phyloP scores from a whole-genome alignment of 2,329 filamentous ascomycete species.

The Nannizziopsis barbatae region DNA sequence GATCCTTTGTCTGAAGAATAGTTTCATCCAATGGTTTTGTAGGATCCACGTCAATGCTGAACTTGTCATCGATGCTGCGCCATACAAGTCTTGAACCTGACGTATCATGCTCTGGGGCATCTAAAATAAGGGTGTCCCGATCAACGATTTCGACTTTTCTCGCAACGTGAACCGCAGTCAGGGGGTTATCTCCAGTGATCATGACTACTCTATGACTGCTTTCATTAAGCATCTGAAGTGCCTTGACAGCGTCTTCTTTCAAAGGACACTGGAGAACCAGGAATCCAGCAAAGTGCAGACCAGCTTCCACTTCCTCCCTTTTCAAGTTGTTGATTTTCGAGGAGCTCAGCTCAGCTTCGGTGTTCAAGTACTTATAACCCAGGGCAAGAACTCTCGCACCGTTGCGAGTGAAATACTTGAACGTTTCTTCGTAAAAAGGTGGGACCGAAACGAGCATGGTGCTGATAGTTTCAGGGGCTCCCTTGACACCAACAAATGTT shows the following conservation, averaged over 20 bases:
- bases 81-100: conserved; percentile 75
- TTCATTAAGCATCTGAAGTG: conserved; percentile 94
- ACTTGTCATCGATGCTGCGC: conserved; percentile 87
- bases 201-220: conserved; percentile 97
- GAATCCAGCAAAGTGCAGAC: conserved; percentile 85
- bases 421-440: conserved; percentile 89
- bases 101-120: conserved; percentile 82
- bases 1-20: conserved; percentile 74
- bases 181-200: conserved; percentile 97
- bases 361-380: conserved; percentile 81
- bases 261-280: conserved; percentile 88
- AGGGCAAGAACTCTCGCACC: conserved; percentile 88
- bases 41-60: conserved; percentile 74
- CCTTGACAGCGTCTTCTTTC: conserved; percentile 89
- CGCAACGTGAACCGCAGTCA: conserved; percentile 92
- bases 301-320: conserved; percentile 79
- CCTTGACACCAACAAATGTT: conserved; percentile 92
- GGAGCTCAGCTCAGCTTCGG: conserved; percentile 69
- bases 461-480: conserved; percentile 91
- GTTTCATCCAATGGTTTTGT: conserved; percentile 66
- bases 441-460: conserved; percentile 80
- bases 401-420: conserved; percentile 93
- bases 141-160: conserved; percentile 96
- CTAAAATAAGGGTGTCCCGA: conserved; percentile 83
- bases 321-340: conserved; percentile 85